Conservation (phyloP, 1,139 yeast species). For the Arxiozyma telluris region DNA sequence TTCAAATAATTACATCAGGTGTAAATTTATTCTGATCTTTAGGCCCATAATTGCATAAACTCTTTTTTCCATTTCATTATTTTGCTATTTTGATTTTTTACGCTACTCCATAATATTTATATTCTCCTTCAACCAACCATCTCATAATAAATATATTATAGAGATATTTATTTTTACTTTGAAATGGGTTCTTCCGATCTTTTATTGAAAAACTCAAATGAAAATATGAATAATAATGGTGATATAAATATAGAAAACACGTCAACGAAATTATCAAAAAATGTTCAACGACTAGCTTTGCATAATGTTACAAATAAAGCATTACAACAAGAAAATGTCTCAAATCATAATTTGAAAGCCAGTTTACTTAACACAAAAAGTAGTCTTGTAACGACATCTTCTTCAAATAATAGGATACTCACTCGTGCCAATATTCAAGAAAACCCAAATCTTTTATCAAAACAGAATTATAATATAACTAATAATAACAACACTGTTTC, state of each 20-base stretch:
- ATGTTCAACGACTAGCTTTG: slow-evolving; percentile 27
- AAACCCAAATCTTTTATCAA: neutral
- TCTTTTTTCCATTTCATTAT: no score
- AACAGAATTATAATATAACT: neutral
- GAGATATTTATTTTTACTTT: neutral
- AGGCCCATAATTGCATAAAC: neutral
- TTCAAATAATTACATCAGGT: no score
- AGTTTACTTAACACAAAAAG: slow-evolving; percentile 11
- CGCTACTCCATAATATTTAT: no score
- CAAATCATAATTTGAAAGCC: slow-evolving; percentile 15
- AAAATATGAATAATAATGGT: neutral
- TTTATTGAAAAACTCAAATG: neutral
- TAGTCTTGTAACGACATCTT: slow-evolving; percentile 1
- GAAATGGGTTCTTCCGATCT: slow-evolving; percentile 3
- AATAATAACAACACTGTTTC: neutral
- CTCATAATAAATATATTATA: neutral
- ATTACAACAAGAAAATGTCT: slow-evolving; percentile 16
- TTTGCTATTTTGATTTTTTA: neutral
- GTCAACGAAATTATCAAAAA: slow-evolving; percentile 19
- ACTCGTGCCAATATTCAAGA: slow-evolving; percentile 8
- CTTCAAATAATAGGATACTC: slow-evolving; percentile 10
- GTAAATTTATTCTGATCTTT: no score
- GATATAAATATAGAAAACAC: slow-evolving; percentile 3
- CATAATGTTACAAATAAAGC: slow-evolving; percentile 30
- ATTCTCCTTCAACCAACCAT: neutral